Conservation (phyloP, 164 flowering plant genomes). For the Dillenia turbinata region DNA sequence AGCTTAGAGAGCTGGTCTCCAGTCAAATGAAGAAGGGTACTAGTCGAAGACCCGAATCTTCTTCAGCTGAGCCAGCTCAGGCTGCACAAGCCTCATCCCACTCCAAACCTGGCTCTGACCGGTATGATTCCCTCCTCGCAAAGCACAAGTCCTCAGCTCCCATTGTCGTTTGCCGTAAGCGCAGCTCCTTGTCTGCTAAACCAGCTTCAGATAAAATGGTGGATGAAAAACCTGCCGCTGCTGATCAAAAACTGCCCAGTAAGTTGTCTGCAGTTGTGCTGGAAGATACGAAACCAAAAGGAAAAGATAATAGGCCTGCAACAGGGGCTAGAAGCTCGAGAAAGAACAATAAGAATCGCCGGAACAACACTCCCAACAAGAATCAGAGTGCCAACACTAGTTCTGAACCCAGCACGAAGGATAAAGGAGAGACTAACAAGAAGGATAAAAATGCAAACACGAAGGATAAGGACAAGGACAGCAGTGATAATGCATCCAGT, state of each 20-base stretch:
- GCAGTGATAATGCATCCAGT: not conserved
- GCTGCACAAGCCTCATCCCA: slow-evolving; percentile 1
- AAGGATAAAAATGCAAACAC: slow-evolving; percentile 14
- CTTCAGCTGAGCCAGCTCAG: slow-evolving; percentile 5
- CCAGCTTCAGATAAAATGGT: slow-evolving; percentile 13
- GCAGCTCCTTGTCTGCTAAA: slow-evolving; percentile 49
- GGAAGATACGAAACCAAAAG: slow-evolving; percentile 15
- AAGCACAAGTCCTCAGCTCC: slow-evolving; percentile 38
- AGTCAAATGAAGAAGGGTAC: slow-evolving; percentile 24
- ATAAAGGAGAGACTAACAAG: slow-evolving; percentile 14
- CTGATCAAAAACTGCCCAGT: slow-evolving; percentile 13
- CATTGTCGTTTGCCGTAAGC: slow-evolving; percentile 43
- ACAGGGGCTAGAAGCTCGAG: slow-evolving; percentile 42
- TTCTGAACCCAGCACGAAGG: slow-evolving; percentile 5
- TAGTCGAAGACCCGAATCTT: slow-evolving; percentile 4
- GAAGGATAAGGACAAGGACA: slow-evolving; percentile 15
- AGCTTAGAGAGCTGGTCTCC: slow-evolving; percentile 41
- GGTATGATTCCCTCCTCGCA: slow-evolving; percentile 30
- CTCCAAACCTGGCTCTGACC: slow-evolving; percentile 18
- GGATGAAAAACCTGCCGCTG: slow-evolving; percentile 20
- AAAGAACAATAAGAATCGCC: slow-evolving; percentile 22
- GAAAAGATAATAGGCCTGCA: slow-evolving; percentile 16
- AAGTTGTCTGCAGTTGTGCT: slow-evolving; percentile 1
- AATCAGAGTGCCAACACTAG: slow-evolving; percentile 1
- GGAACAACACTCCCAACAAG: slow-evolving; percentile 8